These are phyloP conservation scores for Aspergillus sp. DNA, from an alignment of 2,329 filamentous ascomycete species.

Conservation along the genomic window DNA sequence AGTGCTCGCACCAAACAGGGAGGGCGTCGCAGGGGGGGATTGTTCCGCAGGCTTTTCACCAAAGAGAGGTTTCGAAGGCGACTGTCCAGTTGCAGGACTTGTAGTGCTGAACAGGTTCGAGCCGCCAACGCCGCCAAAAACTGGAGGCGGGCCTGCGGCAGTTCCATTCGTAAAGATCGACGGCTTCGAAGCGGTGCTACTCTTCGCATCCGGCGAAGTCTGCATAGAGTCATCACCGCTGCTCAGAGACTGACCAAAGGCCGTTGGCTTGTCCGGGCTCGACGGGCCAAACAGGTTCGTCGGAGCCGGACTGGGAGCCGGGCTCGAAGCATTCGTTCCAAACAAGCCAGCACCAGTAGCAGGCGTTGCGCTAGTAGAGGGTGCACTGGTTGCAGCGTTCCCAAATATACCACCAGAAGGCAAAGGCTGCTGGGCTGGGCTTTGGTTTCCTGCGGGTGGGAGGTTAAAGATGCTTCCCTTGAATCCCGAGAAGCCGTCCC, in stretches of 20 bases:
- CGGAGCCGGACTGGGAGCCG: slow-evolving; percentile 11
- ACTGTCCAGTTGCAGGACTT: slow-evolving; percentile 11
- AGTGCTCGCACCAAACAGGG: slow-evolving; percentile 2
- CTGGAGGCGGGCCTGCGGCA: slow-evolving; percentile 2
- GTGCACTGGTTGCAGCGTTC: slow-evolving; percentile 4
- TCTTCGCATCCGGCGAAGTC: slow-evolving; percentile 25
- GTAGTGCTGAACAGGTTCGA: not conserved
- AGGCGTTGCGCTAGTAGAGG: slow-evolving; percentile 11
- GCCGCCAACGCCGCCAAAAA: slow-evolving; percentile 9
- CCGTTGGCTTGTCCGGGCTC: slow-evolving; percentile 12
- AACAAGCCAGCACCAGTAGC: slow-evolving; percentile 7
- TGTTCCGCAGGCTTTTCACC: slow-evolving; percentile 12
- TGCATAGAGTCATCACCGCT: slow-evolving; percentile 24
- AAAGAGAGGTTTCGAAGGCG: slow-evolving; percentile 17
- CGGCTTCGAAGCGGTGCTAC: slow-evolving; percentile 10
- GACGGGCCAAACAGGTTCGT: slow-evolving; percentile 16
- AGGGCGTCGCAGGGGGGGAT: slow-evolving; percentile 7
- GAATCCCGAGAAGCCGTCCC: slow-evolving; percentile 20
- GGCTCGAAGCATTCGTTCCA: slow-evolving; percentile 9
- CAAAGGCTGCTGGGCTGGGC: slow-evolving; percentile 15
- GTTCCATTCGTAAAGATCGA: slow-evolving; percentile 15
- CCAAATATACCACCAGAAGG: slow-evolving; percentile 15
- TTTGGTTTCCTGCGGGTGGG: slow-evolving; percentile 13
- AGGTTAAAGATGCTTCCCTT: slow-evolving; percentile 27
- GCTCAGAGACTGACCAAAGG: slow-evolving; percentile 22